Percentiles rank a stretch among this genome's conserved stretches.
These are phyloP conservation scores for Cucumis melo DNA, from an alignment of 306 rosid species.

Conservation along the genomic window DNA sequence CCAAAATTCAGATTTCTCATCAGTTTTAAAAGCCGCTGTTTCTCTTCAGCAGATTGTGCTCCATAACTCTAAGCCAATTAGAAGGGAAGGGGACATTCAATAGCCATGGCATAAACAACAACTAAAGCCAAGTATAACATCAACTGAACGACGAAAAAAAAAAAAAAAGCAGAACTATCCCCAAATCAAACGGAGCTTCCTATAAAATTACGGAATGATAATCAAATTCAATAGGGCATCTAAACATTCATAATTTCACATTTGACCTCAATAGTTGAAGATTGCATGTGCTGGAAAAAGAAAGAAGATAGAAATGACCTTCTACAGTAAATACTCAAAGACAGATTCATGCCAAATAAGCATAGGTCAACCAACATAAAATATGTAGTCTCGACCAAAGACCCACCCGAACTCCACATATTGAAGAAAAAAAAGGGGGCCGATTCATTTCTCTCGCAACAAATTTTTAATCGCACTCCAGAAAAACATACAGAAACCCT, in stretches of 20 bases:
- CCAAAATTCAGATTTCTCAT: slow-evolving; percentile 92
- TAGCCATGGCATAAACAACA: neutral
- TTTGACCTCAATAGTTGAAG: neutral
- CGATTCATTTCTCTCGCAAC: neutral
- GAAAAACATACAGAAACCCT: neutral
- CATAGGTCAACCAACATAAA: too few species aligned
- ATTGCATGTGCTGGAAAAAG: neutral
- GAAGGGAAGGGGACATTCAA: neutral
- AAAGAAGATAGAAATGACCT: neutral
- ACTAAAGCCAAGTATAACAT: neutral
- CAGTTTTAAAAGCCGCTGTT: slow-evolving; percentile 75
- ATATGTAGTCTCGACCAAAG: too few species aligned
- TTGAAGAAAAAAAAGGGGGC: too few species aligned
- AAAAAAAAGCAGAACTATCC: neutral
- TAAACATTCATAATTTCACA: neutral
- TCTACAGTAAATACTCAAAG: neutral
- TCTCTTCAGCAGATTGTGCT: slow-evolving; percentile 93
- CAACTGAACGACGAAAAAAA: neutral
- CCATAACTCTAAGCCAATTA: slow-evolving; percentile 58
- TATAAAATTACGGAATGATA: neutral
- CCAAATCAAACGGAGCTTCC: neutral
- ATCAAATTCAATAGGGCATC: neutral
- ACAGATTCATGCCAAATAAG: too few species aligned
- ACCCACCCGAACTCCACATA: too few species aligned
- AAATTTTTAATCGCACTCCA: neutral